Base-by-base conservation (phyloP, 495 filamentous ascomycete genomes). In the Aspergillus ostianus region DNA sequence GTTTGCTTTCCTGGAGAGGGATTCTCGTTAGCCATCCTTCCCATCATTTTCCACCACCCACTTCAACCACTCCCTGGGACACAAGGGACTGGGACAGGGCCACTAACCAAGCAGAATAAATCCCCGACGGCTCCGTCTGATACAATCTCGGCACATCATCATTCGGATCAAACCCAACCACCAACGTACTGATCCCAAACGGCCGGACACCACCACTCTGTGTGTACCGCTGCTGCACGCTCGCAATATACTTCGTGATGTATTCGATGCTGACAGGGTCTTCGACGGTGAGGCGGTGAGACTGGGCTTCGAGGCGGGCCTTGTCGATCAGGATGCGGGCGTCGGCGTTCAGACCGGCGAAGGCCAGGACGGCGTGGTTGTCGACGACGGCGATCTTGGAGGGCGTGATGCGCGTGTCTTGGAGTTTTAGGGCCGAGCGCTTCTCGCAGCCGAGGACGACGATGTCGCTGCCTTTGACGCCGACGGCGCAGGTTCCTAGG, bases 381-480 rank as follows among this genome's bases (percentile, higher is more conserved):
- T 98, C 94, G 67, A 98, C 83, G 53, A 95, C 82, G 47, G 91
- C 90, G 74, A 98, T 96, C 82, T 98, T 98, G 55, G 93, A 97
- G 26, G 94, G 94, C 27, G 94, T 98, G 79, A 98, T 98, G 64
- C 94, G 90, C 51, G 94, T 98, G 77, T 98, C 94, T 85, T 98
- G 94, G 20, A 98, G 87, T 76, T 98, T 98, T 87, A 98, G 96
- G 12, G 94, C 95, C 12, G 94, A 97, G 57, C 93, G 86, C 82
- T 98, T 98, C 79, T 98, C 94, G 80, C 94, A 98, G 57, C 94
- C 94, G 26, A 98, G 82, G 10, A 98, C 94, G 10, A 97, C 94
- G 63, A 97, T 90, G 71, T 93, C 89, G 63, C 85, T 83, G 71
- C 94, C 94, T 81, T 98, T 98, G 62, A 98, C 94, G 60, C 91